Percentiles rank a stretch among this genome's conserved stretches.
Conservation (phyloP, 1,284 basidiomycete species). For the Fomitopsis palustris region DNA sequence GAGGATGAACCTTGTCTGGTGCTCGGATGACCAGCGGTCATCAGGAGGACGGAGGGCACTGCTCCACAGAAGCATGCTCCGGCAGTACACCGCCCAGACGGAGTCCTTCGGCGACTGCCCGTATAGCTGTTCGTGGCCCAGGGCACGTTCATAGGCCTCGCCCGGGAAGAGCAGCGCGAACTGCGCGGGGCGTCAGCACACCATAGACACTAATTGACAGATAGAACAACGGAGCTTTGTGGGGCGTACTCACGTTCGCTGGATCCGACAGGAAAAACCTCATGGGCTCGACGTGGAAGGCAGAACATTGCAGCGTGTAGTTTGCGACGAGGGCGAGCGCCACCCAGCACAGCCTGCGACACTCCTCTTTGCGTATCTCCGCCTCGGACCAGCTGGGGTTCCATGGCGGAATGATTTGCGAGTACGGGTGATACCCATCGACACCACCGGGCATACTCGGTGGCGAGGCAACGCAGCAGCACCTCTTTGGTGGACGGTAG, state of each 20-base stretch:
- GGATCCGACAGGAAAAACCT: slow-evolving; percentile 58
- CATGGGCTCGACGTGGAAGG: slow-evolving; percentile 53
- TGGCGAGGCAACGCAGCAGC: slow-evolving; percentile 45
- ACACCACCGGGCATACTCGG: slow-evolving; percentile 30
- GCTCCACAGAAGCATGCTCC: slow-evolving; percentile 75
- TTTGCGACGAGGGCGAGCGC: slow-evolving; percentile 63
- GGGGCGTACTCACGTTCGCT: slow-evolving; percentile 49
- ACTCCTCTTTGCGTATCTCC: slow-evolving; percentile 63
- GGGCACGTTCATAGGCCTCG: slow-evolving; percentile 50
- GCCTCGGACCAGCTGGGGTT: slow-evolving; percentile 47
- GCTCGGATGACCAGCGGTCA: slow-evolving; percentile 39
- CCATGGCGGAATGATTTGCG: slow-evolving; percentile 58
- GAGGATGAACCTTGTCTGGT: slow-evolving; percentile 55
- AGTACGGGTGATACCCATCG: slow-evolving; percentile 40
- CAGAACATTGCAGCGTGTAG: slow-evolving; percentile 62
- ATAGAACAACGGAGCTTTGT: slow-evolving; percentile 2
- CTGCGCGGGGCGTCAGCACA: slow-evolving; percentile 25
- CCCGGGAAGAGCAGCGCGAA: slow-evolving; percentile 57
- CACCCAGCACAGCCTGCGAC: slow-evolving; percentile 69
- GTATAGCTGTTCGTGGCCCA: slow-evolving; percentile 32
- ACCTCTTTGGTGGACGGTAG: slow-evolving; percentile 34
- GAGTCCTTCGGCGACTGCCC: slow-evolving; percentile 62
- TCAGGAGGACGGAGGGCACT: slow-evolving; percentile 53
- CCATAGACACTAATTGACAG: slow-evolving; percentile 13
- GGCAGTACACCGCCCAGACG: slow-evolving; percentile 75